Base-by-base conservation (phyloP, 257 asterid genomes). In the Linderniella brevidens region DNA sequence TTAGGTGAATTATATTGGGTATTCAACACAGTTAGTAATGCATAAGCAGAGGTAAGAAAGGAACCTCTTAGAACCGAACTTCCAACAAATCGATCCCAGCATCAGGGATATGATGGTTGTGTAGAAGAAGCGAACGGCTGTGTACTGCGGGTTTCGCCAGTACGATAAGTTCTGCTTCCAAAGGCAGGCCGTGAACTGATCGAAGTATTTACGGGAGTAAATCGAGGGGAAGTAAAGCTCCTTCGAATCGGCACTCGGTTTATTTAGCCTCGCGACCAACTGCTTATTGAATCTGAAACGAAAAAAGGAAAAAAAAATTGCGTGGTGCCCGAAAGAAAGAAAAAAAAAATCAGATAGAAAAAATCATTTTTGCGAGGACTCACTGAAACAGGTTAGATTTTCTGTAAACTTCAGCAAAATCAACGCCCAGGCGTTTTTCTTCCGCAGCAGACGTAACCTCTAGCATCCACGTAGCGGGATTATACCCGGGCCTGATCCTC, bases 71-170 rank as follows among this genome's bases (percentile, higher is more conserved):
- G 95, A 76, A 56, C 97, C 97, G 42, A 87, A 83, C 68, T 59
- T 64, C 97, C 97, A 87, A 57, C 95, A 87, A 61, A 87, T 83
- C 41, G 80, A 54, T 58, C 97, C 95, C 48, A 87, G 78, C 95
- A 87, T 87, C 68, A 87, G 63, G 13, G 98, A 78, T 60, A 84
- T 83, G 48, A 80, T 80, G 64, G 69, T 60, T 2, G 98, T 88
- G 73, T 88, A 88, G 72, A 84, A 76, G 77, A 80, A 72, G 56
- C 95, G 86, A 49, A 88, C 95, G 40, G 95, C 95, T 29, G 95
- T 88, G 70, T 88, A 88, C 54, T 80, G 93, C 47, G 98, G 98
- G 66, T 84, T 88, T 67, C 98, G 74, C 98, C 98, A 88, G 66
- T 88, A 88, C 40, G 98, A 88, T 47, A 80, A 72, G 58, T 78